Evolutionary conservation across 225 moss, liverwort and hornwort species (phyloP).

Genomic region (Asterella californica): DNA sequence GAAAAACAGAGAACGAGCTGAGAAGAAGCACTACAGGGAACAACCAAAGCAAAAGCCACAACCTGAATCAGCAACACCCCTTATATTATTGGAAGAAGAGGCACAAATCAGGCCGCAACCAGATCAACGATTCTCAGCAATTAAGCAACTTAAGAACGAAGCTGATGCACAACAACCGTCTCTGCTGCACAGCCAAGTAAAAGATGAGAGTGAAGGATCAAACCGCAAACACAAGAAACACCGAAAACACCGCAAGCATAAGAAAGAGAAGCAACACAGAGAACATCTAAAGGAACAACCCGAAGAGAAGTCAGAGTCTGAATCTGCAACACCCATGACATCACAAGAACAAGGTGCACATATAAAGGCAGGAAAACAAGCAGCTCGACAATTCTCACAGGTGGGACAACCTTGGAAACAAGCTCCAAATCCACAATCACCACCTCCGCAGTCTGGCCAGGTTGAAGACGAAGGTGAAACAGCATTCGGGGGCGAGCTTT

Average conservation of each 20-base stretch:
- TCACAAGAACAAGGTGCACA: not conserved
- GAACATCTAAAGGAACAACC: not conserved
- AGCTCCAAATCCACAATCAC: not conserved
- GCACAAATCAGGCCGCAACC: not conserved
- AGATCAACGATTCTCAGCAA: not conserved
- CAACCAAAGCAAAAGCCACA: not conserved
- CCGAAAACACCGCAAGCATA: not conserved
- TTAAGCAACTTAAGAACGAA: not conserved
- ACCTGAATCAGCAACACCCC: not conserved
- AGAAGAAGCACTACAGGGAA: not conserved
- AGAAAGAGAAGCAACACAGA: not conserved
- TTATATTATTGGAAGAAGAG: not conserved
- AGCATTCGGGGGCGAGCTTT: not conserved
- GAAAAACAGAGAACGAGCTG: not conserved
- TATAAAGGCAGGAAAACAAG: not conserved
- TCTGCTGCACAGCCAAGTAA: not conserved
- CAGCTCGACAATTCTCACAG: not conserved
- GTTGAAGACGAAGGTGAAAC: not conserved
- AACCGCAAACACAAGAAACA: not conserved
- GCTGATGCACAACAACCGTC: not conserved
- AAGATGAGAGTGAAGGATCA: not conserved
- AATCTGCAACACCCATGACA: not conserved
- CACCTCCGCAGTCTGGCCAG: not conserved
- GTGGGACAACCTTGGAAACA: not conserved
- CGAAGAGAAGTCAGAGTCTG: not conserved